These are phyloP conservation scores for Mortierella sp. DNA, from an alignment of 371 early-diverging fungal species.

Conservation along the genomic window DNA sequence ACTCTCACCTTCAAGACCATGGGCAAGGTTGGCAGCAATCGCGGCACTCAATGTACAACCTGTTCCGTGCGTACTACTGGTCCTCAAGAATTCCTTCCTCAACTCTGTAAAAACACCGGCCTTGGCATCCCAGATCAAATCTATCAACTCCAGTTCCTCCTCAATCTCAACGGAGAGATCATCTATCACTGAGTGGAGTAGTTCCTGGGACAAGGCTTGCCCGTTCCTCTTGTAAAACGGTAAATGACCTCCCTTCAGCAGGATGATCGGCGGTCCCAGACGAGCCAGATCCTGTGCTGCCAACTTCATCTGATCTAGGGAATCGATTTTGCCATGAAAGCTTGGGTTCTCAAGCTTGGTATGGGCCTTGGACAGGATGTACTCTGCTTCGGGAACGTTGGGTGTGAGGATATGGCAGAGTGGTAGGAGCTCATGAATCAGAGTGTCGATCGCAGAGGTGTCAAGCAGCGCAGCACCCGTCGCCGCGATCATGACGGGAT, in stretches of 20 bases:
- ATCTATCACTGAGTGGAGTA: slow-evolving; percentile 20
- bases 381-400: slow-evolving; percentile 85
- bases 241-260: slow-evolving; percentile 88
- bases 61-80: slow-evolving; percentile 84
- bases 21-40: slow-evolving; percentile 77
- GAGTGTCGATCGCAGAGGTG: slow-evolving; percentile 67
- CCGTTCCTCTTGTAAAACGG: slow-evolving; percentile 56
- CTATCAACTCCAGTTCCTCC: slow-evolving; percentile 61
- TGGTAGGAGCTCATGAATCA: slow-evolving; percentile 70
- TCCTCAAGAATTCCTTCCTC: slow-evolving; percentile 64
- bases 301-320: slow-evolving; percentile 61
- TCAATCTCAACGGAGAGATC: slow-evolving; percentile 26
- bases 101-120: slow-evolving; percentile 58
- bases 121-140: slow-evolving; percentile 69
- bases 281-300: slow-evolving; percentile 63
- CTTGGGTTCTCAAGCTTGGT: slow-evolving; percentile 17
- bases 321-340: slow-evolving; percentile 54
- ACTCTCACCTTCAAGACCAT: slow-evolving; percentile 61
- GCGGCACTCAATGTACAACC: slow-evolving; percentile 90
- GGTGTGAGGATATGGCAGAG: slow-evolving; percentile 80
- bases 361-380: slow-evolving; percentile 32
- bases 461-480: slow-evolving; percentile 74
- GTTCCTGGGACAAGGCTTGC: slow-evolving; percentile 28
- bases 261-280: slow-evolving; percentile 65
- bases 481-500: slow-evolving; percentile 91